Evolutionary conservation across 805 yeast species (phyloP).

Genomic region (Nakazawaea wyomingensis): DNA sequence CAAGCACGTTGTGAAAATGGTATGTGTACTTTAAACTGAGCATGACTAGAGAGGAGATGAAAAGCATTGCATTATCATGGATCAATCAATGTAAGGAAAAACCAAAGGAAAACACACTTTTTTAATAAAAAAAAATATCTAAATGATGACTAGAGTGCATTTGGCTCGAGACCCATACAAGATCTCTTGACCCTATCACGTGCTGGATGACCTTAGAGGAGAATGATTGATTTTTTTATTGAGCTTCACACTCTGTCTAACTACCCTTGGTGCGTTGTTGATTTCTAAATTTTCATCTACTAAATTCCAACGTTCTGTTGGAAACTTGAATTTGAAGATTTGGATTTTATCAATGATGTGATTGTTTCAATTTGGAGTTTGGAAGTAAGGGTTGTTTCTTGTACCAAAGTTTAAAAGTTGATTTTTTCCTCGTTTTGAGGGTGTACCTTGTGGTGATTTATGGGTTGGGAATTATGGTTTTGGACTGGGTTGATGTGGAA

Average conservation of each 20-base stretch:
- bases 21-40: too few relatives aligned
- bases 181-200: not conserved
- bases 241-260: not conserved
- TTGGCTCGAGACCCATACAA: slow-evolving; percentile 82
- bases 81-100: not conserved
- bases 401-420: slow-evolving; percentile 2
- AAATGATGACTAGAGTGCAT: slow-evolving; percentile 97
- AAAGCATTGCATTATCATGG: slow-evolving; percentile 14
- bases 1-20: too few relatives aligned
- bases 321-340: too few relatives aligned
- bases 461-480: too few relatives aligned
- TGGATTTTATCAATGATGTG: too few relatives aligned
- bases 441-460: not conserved
- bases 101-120: not conserved
- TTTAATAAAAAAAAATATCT: slow-evolving; percentile 15
- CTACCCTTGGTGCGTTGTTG: too few relatives aligned
- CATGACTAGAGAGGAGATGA: too few relatives aligned
- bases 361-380: too few relatives aligned
- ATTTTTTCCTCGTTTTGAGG: not conserved
- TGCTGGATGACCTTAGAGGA: not conserved
- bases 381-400: not conserved
- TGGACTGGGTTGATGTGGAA: slow-evolving; percentile 80
- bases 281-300: too few relatives aligned
- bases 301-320: not conserved
- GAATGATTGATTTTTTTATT: too few relatives aligned